Percentiles rank a stretch among this genome's conserved stretches.
These are phyloP conservation scores for Populus hybrid DNA, from an alignment of 441 rosid species.

Conservation along the genomic window DNA sequence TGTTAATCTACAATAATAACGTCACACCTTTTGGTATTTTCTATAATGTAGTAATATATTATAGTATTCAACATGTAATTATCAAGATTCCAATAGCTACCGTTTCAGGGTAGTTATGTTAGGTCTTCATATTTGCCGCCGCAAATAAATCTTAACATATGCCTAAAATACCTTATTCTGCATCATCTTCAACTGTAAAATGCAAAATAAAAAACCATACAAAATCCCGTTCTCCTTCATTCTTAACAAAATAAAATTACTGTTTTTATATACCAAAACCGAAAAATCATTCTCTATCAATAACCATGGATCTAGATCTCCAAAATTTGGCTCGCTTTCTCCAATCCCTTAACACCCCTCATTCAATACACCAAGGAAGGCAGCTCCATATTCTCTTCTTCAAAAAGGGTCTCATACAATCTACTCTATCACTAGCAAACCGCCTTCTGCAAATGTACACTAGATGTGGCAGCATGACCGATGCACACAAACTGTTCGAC, in stretches of 20 bases:
- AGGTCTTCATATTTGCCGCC: neutral
- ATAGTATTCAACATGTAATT: too few species aligned
- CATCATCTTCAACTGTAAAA: neutral
- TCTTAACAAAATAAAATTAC: neutral
- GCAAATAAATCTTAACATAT: neutral
- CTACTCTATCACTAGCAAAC: conserved; percentile 48
- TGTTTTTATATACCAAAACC: too few species aligned
- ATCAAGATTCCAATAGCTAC: neutral
- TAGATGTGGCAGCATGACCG: conserved; percentile 32
- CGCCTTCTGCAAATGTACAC: conserved; percentile 52
- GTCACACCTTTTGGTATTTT: too few species aligned
- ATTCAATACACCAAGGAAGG: conserved; percentile 36
- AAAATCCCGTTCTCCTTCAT: neutral
- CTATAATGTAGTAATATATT: too few species aligned
- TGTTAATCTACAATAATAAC: too few species aligned
- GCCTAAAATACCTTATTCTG: neutral
- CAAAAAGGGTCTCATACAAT: conserved; percentile 53
- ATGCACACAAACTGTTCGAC: conserved; percentile 55
- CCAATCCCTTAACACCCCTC: conserved; percentile 38
- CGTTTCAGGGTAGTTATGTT: conserved; percentile 1
- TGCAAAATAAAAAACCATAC: neutral
- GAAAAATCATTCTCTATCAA: neutral
- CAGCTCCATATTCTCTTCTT: conserved; percentile 55
- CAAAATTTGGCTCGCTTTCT: conserved; percentile 40
- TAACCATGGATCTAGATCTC: conserved; percentile 31